Base-by-base conservation (phyloP, 345 rosid species). In the Moringa oleifera region DNA sequence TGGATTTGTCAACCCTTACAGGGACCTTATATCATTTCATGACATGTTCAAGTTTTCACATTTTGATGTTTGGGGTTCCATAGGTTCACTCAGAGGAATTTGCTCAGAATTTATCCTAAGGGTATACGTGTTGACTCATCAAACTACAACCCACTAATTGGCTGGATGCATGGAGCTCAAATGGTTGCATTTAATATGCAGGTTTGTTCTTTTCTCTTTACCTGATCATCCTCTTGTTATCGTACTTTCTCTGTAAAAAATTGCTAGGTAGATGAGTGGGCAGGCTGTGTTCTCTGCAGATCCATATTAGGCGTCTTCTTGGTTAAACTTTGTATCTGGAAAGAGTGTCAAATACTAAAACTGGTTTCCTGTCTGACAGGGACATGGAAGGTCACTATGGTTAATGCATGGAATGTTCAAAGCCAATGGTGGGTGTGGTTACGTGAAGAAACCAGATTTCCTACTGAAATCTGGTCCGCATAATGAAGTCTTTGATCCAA, bases 121-220 rank as follows among this genome's bases (percentile, higher is more conserved):
- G 96, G 98, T 53, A 80, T 66, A 19, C 94, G 98, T n/a, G 68
- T 92, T 51, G 64, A 81, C 71, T 92, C 98, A 28, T 87, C 98
- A 55, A 92, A 92, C 69, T 92, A 92, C 75, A 89, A 90, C 59
- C 98, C 98, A 0, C 70, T 90, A 0, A 79, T 85, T 65, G 98
- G 81, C 2, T 90, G 98, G 98, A 85, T 80, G 61, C 97, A 90
- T 71, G 98, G 98, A 56, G 97, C 97, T 81, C 98, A 92, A 76
- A 92, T 92, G 98, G 97, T 92, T 67, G 98, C 98, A 60, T 92
- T 92, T 65, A 92, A 92, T 62, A 92, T 92, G 98, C 96, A 92
- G 98, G 96, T 80, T 53, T 61, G 49, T 36, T 33, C 63, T 56
- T 55, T 55, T 19, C 2, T 47, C 23, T 4, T 52, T 41, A 41